Percentiles rank a stretch among this genome's conserved stretches.
Conservation (phyloP, 2,329 filamentous ascomycete species). For the Pyrenophora tritici-repentis region DNA sequence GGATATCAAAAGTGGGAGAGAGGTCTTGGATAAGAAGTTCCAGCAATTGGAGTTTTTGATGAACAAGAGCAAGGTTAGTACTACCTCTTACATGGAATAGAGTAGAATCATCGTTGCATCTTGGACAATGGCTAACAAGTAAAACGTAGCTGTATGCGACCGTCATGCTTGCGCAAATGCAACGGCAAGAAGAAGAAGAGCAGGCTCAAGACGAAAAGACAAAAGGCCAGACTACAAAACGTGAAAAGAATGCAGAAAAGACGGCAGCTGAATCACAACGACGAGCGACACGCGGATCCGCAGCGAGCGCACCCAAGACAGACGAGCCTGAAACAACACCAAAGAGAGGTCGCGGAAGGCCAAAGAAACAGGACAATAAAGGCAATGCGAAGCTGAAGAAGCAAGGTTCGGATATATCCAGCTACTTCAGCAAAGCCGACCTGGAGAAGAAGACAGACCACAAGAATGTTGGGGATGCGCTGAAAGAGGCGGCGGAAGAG, state of each 20-base stretch:
- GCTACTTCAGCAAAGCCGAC: conserved; percentile 65
- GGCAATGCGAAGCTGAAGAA: conserved; percentile 48
- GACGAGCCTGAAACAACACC: conserved; percentile 24
- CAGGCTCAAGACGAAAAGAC: conserved; percentile 53
- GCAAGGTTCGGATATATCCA: conserved; percentile 56
- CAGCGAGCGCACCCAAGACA: conserved; percentile 23
- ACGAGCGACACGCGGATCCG: conserved; percentile 50
- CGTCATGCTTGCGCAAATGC: conserved; percentile 60
- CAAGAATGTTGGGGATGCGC: conserved; percentile 60
- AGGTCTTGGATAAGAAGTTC: conserved; percentile 56
- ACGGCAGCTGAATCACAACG: conserved; percentile 53
- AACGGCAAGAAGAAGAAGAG: conserved; percentile 56
- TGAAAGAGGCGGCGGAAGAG: conserved; percentile 63
- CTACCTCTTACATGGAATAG: too few species aligned
- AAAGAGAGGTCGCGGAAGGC: conserved; percentile 42
- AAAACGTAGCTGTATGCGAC: conserved; percentile 51
- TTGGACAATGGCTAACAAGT: conserved; percentile 4
- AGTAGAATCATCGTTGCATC: too few species aligned
- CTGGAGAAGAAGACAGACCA: conserved; percentile 59
- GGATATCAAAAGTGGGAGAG: conserved; percentile 53
- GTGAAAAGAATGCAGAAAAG: conserved; percentile 55
- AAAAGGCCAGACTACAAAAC: conserved; percentile 51
- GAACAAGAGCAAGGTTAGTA: conserved; percentile 55
- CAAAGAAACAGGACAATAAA: conserved; percentile 45
- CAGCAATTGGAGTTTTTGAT: conserved; percentile 58